These are phyloP conservation scores for Nothophaeocryptopus gaeumannii DNA, from an alignment of 2,329 filamentous ascomycete species.

Conservation along the genomic window DNA sequence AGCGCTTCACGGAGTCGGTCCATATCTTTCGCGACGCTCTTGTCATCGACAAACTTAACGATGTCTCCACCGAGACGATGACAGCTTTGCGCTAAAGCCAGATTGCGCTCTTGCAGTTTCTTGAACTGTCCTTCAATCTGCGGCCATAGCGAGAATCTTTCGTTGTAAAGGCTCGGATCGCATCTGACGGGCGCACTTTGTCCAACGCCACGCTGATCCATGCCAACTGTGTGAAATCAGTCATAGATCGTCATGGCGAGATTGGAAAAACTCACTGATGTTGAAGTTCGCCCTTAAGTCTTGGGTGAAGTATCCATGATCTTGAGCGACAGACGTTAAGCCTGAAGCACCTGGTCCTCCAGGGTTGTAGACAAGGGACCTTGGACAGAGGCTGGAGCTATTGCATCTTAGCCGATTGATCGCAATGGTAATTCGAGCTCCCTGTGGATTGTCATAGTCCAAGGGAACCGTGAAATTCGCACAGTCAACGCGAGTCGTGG, in stretches of 20 bases:
- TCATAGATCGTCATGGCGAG: too few relatives aligned
- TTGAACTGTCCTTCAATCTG: not conserved
- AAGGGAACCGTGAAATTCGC: not conserved
- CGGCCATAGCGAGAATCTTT: not conserved
- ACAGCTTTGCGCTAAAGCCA: not conserved
- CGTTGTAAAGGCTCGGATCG: not conserved
- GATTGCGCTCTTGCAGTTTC: not conserved
- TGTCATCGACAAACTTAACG: not conserved
- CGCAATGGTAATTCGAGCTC: not conserved
- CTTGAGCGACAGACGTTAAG: too few relatives aligned
- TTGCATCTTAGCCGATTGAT: not conserved
- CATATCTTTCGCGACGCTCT: not conserved
- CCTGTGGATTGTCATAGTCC: not conserved
- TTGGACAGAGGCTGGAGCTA: not conserved
- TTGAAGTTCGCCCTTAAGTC: too few relatives aligned
- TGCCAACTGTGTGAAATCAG: not conserved
- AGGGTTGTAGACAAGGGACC: not conserved
- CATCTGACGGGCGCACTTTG: not conserved
- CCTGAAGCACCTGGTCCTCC: not conserved
- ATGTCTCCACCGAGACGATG: not conserved
- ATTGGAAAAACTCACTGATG: too few relatives aligned
- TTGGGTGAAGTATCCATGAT: too few relatives aligned
- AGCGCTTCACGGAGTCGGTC: not conserved
- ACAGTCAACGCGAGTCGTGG: not conserved
- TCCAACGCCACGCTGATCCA: not conserved